Percentiles rank a stretch among this genome's conserved stretches.
Evolutionary conservation across 1,139 yeast genomes (phyloP).

Genomic region (Candida pseudoviswanathii): DNA sequence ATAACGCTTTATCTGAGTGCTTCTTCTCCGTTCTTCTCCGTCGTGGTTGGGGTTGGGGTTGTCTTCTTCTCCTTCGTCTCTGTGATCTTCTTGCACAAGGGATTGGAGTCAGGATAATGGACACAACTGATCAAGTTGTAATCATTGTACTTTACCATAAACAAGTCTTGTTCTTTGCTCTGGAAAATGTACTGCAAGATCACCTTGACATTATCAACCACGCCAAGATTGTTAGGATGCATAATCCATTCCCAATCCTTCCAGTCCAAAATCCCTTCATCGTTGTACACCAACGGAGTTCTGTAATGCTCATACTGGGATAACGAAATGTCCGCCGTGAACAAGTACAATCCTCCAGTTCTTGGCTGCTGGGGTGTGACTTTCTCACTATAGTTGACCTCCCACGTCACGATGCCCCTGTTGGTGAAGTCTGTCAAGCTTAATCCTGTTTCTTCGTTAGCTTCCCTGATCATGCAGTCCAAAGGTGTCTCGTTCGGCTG

Average conservation of each 20-base stretch:
- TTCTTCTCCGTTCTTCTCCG: no score
- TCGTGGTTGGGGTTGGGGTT: no score
- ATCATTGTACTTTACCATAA: conserved; percentile 22
- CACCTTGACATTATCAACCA: conserved; percentile 43
- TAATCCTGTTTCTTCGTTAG: conserved; percentile 48
- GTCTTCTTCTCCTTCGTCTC: not conserved
- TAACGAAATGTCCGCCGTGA: conserved; percentile 37
- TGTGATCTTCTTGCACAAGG: conserved; percentile 4
- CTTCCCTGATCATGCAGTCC: conserved; percentile 46
- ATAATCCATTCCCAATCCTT: conserved; percentile 42
- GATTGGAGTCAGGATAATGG: conserved; percentile 17
- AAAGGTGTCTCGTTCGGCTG: conserved; percentile 38
- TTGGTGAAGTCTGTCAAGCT: conserved; percentile 27
- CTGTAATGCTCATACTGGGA: conserved; percentile 27
- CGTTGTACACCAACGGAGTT: conserved; percentile 27
- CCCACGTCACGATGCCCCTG: conserved; percentile 46
- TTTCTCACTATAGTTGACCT: conserved; percentile 18
- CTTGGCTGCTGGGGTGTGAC: conserved; percentile 15
- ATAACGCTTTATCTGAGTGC: no score
- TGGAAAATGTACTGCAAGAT: conserved; percentile 30
- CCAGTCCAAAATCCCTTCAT: conserved; percentile 53
- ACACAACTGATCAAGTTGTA: conserved; percentile 19
- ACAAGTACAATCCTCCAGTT: conserved; percentile 45
- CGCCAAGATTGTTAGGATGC: conserved; percentile 43
- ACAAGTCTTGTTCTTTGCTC: conserved; percentile 25